Evolutionary conservation across 345 rosid genomes (phyloP), one percentile per base, ranked within the genome.

Genomic region (Crucihimalaya himalaica): DNA sequence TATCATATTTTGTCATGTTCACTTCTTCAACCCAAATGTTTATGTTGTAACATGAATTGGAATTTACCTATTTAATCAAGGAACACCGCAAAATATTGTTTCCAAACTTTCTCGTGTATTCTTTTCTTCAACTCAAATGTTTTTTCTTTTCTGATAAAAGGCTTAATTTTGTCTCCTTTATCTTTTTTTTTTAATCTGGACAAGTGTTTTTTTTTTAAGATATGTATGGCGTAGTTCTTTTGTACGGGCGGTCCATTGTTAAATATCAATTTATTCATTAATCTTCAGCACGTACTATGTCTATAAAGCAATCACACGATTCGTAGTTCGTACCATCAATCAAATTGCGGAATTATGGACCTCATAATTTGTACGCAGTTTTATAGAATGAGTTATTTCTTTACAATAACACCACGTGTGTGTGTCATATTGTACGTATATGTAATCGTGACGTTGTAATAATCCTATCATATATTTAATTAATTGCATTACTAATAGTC

Each of bases 41-140:
- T 70, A 68, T 80, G 79, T 56, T 79, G 80, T 87, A 68, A 83
- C 88, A 68, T 69, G 65, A 76, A 23, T 21, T 75, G 62, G 54
- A 74, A 18, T 14, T 62, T 63, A 37, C 42, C 76, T 28, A 47
- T 37, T 71, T 63, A 39, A 77, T 63, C 18, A 77, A 77, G 77
- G 19, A 71, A 50, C 55, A 47, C 64, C 64, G 21, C 12, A 31
- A 67, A 58, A 53, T 12, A 54, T 61, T 45, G 62, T 63, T 63
- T 63, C 62, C 63, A 52, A 6, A 29, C 45, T 66, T 15, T 57
- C 27, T 53, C 47, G n/a, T 45, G 46, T 16, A 4, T 34, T 15
- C 9, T 34, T n/a, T 23, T 50, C 28, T 13, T 71, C 42, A n/a
- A n/a, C n/a, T n/a, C n/a, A n/a, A n/a, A 0, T 40, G 8, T 25